These are phyloP conservation scores for Farysia itapuensis DNA, from an alignment of 1,284 basidiomycete species.

Conservation along the genomic window DNA sequence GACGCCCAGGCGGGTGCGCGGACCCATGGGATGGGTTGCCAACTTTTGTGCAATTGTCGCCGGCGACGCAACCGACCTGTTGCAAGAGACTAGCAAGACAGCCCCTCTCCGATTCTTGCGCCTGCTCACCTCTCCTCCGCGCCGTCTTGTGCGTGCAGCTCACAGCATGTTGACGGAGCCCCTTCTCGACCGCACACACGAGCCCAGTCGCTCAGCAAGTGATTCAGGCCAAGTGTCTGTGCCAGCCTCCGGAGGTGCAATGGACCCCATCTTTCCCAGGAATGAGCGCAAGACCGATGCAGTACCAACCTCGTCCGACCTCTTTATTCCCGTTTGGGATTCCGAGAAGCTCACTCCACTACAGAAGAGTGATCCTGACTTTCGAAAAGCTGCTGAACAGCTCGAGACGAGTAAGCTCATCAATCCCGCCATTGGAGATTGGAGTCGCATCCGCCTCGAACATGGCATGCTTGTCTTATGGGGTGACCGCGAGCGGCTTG, in stretches of 20 bases:
- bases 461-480: slow-evolving; percentile 49
- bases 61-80: slow-evolving; percentile 7
- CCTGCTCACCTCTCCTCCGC: slow-evolving; percentile 15
- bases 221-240: slow-evolving; percentile 1
- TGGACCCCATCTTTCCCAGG: slow-evolving; percentile 42
- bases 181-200: slow-evolving; percentile 30
- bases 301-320: slow-evolving; percentile 24
- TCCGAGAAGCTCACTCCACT: not conserved
- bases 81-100: slow-evolving; percentile 1
- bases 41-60: slow-evolving; percentile 45
- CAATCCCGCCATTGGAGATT: slow-evolving; percentile 51
- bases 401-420: slow-evolving; percentile 45
- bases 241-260: slow-evolving; percentile 11
- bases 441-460: slow-evolving; percentile 41
- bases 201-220: too few species aligned
- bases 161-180: slow-evolving; percentile 43
- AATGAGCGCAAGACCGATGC: slow-evolving; percentile 38
- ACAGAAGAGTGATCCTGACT: slow-evolving; percentile 8
- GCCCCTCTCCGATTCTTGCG: slow-evolving; percentile 22
- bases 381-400: slow-evolving; percentile 11
- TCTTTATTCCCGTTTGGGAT: slow-evolving; percentile 35
- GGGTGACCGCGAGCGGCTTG: slow-evolving; percentile 53
- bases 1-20: slow-evolving; percentile 47
- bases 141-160: slow-evolving; percentile 29
- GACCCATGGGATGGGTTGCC: slow-evolving; percentile 55